These are phyloP conservation scores for Phalaenopsis hybrid DNA, from an alignment of 116 monocot genomes.

Conservation along the genomic window DNA sequence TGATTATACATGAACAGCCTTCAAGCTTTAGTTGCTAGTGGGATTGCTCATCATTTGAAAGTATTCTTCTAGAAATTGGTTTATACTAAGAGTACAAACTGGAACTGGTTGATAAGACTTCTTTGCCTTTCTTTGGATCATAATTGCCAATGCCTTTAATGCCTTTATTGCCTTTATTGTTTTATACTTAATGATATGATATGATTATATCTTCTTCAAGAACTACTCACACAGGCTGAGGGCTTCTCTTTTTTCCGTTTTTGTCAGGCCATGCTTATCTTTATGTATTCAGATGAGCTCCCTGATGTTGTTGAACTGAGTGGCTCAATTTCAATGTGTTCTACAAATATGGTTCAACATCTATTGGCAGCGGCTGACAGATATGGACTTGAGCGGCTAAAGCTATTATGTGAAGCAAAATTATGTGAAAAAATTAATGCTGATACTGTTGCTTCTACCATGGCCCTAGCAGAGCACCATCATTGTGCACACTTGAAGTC, in stretches of 20 bases:
- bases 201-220: neutral
- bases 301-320: constrained; percentile 28
- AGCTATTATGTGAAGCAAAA: constrained; percentile 22
- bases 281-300: constrained; percentile 36
- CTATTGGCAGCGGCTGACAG: constrained; percentile 30
- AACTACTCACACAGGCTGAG: neutral
- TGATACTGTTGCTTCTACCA: constrained; percentile 18
- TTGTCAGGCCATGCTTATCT: constrained; percentile 34
- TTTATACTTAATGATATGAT: neutral
- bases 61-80: neutral
- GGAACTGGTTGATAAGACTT: neutral
- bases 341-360: constrained; percentile 28
- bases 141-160: neutral
- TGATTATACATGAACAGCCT: no score
- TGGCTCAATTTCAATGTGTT: constrained; percentile 18
- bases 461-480: constrained; percentile 23
- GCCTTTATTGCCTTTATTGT: no score
- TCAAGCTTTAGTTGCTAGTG: no score
- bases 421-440: constrained; percentile 19
- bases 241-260: neutral
- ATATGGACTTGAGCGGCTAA: constrained; percentile 24
- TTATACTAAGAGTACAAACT: neutral
- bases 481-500: constrained; percentile 20
- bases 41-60: no score
- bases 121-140: neutral